Conservation (phyloP, 2,329 filamentous ascomycete genomes). For the Lachnellula subtilissima region DNA sequence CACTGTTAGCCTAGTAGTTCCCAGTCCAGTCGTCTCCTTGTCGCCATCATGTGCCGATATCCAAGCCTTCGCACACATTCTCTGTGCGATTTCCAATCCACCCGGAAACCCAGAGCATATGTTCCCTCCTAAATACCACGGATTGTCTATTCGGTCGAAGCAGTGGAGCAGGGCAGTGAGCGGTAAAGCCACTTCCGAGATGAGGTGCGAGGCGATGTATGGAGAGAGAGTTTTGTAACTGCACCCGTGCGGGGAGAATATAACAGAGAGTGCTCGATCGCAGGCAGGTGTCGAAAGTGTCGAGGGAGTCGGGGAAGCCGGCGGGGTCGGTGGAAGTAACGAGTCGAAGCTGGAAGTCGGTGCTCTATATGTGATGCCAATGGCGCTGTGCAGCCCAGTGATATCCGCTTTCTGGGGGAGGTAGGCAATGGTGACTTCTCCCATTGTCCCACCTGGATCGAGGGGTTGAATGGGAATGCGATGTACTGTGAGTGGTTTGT, state of each 20-base stretch:
- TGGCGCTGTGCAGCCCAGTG: slow-evolving; percentile 58
- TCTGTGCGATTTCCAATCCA: slow-evolving; percentile 51
- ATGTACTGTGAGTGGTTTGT: slow-evolving; percentile 25
- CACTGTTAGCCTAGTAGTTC: slow-evolving; percentile 46
- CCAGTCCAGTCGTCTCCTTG: slow-evolving; percentile 50
- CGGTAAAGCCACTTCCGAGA: slow-evolving; percentile 52
- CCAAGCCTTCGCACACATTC: slow-evolving; percentile 52
- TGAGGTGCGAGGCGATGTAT: slow-evolving; percentile 54
- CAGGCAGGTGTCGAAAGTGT: slow-evolving; percentile 30
- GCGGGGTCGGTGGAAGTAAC: slow-evolving; percentile 17
- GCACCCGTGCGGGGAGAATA: slow-evolving; percentile 63
- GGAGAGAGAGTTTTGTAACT: slow-evolving; percentile 47
- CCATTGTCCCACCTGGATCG: slow-evolving; percentile 47
- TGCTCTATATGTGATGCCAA: slow-evolving; percentile 68
- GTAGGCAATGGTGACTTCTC: slow-evolving; percentile 68
- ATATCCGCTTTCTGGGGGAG: slow-evolving; percentile 57
- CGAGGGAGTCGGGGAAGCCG: slow-evolving; percentile 20
- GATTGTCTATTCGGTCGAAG: slow-evolving; percentile 54
- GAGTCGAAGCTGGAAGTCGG: slow-evolving; percentile 6
- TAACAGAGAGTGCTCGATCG: slow-evolving; percentile 49
- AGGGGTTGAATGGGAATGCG: slow-evolving; percentile 51
- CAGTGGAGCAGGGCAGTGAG: slow-evolving; percentile 61
- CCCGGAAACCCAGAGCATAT: slow-evolving; percentile 52
- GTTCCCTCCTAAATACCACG: slow-evolving; percentile 58
- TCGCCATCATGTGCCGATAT: slow-evolving; percentile 57